phyloP scores from a whole-genome alignment of 805 yeast genomes.

The Yarrowia alimentaria region DNA sequence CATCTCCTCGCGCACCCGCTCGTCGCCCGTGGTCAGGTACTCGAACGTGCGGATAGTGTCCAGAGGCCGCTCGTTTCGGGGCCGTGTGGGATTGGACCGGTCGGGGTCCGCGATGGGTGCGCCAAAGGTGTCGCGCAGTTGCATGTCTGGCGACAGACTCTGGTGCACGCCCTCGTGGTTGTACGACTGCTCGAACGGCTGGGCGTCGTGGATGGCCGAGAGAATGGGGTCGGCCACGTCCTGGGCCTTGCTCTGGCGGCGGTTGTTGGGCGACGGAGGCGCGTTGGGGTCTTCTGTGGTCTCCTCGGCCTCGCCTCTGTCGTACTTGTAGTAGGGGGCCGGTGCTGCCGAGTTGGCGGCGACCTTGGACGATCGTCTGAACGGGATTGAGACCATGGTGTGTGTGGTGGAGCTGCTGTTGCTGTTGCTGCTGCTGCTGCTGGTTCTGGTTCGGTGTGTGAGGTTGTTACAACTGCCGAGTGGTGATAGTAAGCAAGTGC shows the following conservation, averaged over 20 bases:
- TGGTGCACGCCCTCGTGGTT: conserved; percentile 39
- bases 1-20: conserved; percentile 70
- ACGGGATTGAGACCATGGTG: conserved; percentile 22
- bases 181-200: conserved; percentile 77
- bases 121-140: conserved; percentile 82
- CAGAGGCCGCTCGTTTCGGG: conserved; percentile 92
- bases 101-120: conserved; percentile 75
- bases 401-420: not conserved
- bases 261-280: conserved; percentile 25
- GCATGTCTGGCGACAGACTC: conserved; percentile 52
- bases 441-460: too few relatives aligned
- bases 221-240: conserved; percentile 68
- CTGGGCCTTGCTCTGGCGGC: conserved; percentile 21
- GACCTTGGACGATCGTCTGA: conserved; percentile 19
- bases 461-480: too few relatives aligned
- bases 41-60: conserved; percentile 95
- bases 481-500: too few relatives aligned
- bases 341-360: conserved; percentile 22
- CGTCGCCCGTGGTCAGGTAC: conserved; percentile 90
- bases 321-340: conserved; percentile 28
- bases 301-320: conserved; percentile 5
- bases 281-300: conserved; percentile 16
- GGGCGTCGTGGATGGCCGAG: conserved; percentile 90
- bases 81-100: conserved; percentile 87
- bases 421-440: not conserved